Evolutionary conservation across 176 grass and related monocot species (phyloP).

Genomic region (Zoysia japonica): DNA sequence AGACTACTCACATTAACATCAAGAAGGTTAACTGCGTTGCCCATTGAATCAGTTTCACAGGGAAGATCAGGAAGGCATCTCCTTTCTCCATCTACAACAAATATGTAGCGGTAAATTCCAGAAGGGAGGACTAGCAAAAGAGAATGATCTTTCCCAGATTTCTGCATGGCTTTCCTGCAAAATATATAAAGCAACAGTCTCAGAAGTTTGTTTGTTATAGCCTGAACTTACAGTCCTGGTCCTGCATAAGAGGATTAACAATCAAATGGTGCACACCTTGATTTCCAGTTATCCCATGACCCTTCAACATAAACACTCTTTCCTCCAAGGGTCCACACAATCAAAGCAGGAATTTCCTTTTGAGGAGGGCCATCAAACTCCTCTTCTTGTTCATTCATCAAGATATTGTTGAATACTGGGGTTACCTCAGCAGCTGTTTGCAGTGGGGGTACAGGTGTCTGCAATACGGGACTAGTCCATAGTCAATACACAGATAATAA

Average conservation of each 20-base stretch:
- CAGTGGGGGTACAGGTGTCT: conserved; percentile 94
- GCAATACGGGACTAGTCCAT: conserved; percentile 41
- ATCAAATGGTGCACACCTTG: conserved; percentile 65
- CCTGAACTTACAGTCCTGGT: conserved; percentile 1
- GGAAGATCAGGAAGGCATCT: conserved; percentile 82
- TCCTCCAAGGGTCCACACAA: conserved; percentile 92
- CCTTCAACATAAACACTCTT: conserved; percentile 86
- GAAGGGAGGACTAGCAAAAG: conserved; percentile 85
- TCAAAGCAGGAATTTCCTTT: conserved; percentile 87
- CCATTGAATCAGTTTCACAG: conserved; percentile 72
- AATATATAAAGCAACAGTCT: conserved; percentile 23
- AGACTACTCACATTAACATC: conserved; percentile 87
- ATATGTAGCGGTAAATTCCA: conserved; percentile 88
- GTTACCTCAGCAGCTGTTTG: conserved; percentile 65
- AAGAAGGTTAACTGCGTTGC: conserved; percentile 82
- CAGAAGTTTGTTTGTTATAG: conserved; percentile 15
- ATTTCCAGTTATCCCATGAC: conserved; percentile 99
- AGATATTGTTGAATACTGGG: conserved; percentile 75
- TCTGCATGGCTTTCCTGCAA: conserved; percentile 84
- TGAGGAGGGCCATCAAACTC: conserved; percentile 60
- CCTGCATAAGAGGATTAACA: conserved; percentile 14
- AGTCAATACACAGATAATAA: conserved; percentile 38
- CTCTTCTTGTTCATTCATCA: conserved; percentile 68
- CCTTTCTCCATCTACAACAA: conserved; percentile 83
- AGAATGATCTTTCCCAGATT: conserved; percentile 91